A percentile compares a stretch with the other conserved stretches of the same genome.
phyloP scores from a whole-genome alignment of 805 yeast genomes.

The Kazachstania kunashirensis region DNA sequence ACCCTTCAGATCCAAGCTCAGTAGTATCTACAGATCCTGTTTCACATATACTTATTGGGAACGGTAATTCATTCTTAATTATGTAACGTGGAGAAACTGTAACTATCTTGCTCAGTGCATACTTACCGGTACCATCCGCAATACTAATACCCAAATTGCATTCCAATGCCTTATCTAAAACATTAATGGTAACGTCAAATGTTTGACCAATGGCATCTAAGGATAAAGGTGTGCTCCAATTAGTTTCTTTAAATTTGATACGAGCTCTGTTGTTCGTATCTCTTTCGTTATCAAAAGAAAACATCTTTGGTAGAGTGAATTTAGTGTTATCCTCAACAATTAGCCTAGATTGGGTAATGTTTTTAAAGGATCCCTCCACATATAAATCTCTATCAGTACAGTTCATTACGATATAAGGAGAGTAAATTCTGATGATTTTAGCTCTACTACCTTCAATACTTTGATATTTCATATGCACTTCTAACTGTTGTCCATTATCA shows the following conservation, averaged over 20 bases:
- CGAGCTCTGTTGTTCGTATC: constrained; percentile 58
- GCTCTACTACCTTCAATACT: constrained; percentile 41
- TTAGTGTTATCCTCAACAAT: constrained; percentile 20
- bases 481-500: constrained; percentile 58
- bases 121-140: constrained; percentile 78
- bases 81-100: constrained; percentile 77
- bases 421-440: constrained; percentile 55
- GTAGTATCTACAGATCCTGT: constrained; percentile 50
- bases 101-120: constrained; percentile 65
- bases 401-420: constrained; percentile 81
- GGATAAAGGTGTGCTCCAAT: constrained; percentile 63
- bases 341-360: constrained; percentile 41
- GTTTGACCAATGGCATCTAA: constrained; percentile 87
- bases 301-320: constrained; percentile 56
- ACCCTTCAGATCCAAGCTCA: constrained; percentile 37
- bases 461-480: constrained; percentile 55
- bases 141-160: constrained; percentile 67
- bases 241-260: constrained; percentile 57
- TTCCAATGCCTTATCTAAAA: constrained; percentile 46
- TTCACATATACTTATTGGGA: constrained; percentile 52
- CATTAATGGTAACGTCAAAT: constrained; percentile 43
- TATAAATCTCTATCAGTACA: constrained; percentile 60
- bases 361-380: constrained; percentile 46
- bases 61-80: constrained; percentile 50
- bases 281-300: constrained; percentile 60